A percentile compares a stretch with the other conserved stretches of the same genome.
Evolutionary conservation across 805 yeast species (phyloP).

Genomic region (Cyberlindnera mississippiensis): DNA sequence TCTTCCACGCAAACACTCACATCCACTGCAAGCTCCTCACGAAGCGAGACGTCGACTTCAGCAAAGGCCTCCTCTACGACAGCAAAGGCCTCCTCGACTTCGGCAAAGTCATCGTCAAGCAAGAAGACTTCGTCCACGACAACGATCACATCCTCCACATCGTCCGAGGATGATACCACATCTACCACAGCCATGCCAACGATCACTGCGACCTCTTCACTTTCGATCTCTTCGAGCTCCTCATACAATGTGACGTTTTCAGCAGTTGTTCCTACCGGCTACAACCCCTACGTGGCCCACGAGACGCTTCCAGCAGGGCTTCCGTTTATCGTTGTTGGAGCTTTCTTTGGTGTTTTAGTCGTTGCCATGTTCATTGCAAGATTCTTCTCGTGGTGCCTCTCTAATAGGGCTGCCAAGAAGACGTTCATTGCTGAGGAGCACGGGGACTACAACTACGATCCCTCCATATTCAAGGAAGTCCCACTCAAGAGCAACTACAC

Average conservation of each 20-base stretch:
- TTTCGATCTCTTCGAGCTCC: not conserved
- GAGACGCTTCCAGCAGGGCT: conserved; percentile 59
- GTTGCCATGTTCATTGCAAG: conserved; percentile 24
- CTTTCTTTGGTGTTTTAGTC: conserved; percentile 49
- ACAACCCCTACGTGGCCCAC: conserved; percentile 54
- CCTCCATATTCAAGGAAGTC: conserved; percentile 18
- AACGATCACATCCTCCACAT: conserved; percentile 2
- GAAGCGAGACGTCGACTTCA: conserved; percentile 1
- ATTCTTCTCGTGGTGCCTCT: conserved; percentile 23
- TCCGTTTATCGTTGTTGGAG: conserved; percentile 75
- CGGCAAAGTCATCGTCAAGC: not conserved
- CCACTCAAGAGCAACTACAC: conserved; percentile 19
- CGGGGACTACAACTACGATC: conserved; percentile 22
- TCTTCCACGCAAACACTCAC: not conserved
- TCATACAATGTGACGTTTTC: conserved; percentile 22
- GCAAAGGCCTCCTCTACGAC: conserved; percentile 2
- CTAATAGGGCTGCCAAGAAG: conserved; percentile 28
- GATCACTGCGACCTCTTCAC: conserved; percentile 17
- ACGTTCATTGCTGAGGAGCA: conserved; percentile 1
- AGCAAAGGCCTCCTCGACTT: too few species aligned
- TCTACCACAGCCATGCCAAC: conserved; percentile 12
- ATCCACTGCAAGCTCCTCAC: not conserved
- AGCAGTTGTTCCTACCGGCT: conserved; percentile 22
- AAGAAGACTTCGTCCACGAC: conserved; percentile 3
- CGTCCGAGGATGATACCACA: not conserved